phyloP scores from a whole-genome alignment of 2,329 filamentous ascomycete species.

The Pseudogymnoascus sp. region DNA sequence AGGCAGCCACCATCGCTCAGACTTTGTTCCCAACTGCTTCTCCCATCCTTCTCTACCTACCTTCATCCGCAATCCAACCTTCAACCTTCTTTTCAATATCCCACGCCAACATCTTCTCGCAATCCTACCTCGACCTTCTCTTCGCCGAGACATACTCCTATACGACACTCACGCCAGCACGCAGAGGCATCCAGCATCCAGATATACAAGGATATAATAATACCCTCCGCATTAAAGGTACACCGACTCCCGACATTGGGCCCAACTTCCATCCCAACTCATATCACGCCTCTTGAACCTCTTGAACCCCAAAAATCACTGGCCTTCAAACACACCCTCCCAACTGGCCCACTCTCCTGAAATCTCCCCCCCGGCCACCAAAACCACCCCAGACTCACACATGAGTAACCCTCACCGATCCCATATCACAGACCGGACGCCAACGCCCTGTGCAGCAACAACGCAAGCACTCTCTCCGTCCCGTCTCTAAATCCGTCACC shows the following conservation, averaged over 20 bases:
- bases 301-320: neutral
- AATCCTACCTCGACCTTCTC: neutral
- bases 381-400: conserved; percentile 7
- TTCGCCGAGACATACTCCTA: neutral
- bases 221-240: neutral
- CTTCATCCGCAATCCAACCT: neutral
- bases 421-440: conserved; percentile 10
- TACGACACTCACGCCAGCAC: neutral
- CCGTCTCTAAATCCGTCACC: conserved; percentile 10
- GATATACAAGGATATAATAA: neutral
- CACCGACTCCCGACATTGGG: neutral
- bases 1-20: conserved; percentile 6
- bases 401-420: conserved; percentile 12
- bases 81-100: conserved; percentile 11
- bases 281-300: conserved; percentile 1
- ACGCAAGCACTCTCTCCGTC: conserved; percentile 2
- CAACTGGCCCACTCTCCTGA: conserved; percentile 1
- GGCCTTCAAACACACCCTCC: neutral
- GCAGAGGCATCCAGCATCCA: neutral
- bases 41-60: conserved; percentile 9
- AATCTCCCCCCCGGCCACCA: neutral
- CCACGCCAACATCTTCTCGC: neutral
- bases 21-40: conserved; percentile 6
- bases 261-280: neutral
- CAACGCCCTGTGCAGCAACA: conserved; percentile 1